Conservation (phyloP, 2,329 filamentous ascomycete genomes). For the Neonectria sp. region DNA sequence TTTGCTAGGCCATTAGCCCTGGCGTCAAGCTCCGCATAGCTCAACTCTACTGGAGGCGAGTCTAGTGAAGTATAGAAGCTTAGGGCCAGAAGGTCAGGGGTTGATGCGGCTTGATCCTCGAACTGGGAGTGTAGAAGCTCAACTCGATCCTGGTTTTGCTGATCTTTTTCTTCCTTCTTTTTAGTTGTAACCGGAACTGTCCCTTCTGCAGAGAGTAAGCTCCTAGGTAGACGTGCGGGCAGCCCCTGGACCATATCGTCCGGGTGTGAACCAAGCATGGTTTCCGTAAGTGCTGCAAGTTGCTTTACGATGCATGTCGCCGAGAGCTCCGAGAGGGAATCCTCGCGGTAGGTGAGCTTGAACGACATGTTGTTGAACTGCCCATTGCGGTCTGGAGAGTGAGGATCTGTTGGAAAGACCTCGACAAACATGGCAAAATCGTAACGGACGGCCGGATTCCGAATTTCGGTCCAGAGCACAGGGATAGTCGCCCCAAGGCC, state of each 20-base stretch:
- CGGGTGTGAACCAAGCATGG: conserved; percentile 26
- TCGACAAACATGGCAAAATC: neutral
- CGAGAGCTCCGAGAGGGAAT: conserved; percentile 34
- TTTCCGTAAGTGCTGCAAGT: conserved; percentile 33
- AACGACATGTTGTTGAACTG: conserved; percentile 12
- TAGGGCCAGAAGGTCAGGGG: conserved; percentile 32
- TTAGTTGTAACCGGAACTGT: neutral
- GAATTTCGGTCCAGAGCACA: neutral
- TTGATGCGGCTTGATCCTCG: conserved; percentile 39
- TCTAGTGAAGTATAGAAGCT: neutral
- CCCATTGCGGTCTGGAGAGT: neutral
- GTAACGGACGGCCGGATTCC: neutral
- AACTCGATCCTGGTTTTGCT: conserved; percentile 22
- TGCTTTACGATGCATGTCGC: conserved; percentile 38
- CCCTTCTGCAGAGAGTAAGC: neutral
- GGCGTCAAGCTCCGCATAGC: conserved; percentile 72
- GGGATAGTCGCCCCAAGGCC: neutral
- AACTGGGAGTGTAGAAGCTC: conserved; percentile 44
- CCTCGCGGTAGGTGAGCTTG: conserved; percentile 26
- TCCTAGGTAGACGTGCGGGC: neutral
- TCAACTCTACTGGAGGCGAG: conserved; percentile 43
- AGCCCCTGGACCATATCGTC: conserved; percentile 19
- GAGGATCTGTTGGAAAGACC: neutral
- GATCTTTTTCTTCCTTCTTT: neutral
- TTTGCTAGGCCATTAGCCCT: conserved; percentile 80